Evolutionary conservation across 306 rosid genomes (phyloP).

Genomic region (Dryas alaskensis): DNA sequence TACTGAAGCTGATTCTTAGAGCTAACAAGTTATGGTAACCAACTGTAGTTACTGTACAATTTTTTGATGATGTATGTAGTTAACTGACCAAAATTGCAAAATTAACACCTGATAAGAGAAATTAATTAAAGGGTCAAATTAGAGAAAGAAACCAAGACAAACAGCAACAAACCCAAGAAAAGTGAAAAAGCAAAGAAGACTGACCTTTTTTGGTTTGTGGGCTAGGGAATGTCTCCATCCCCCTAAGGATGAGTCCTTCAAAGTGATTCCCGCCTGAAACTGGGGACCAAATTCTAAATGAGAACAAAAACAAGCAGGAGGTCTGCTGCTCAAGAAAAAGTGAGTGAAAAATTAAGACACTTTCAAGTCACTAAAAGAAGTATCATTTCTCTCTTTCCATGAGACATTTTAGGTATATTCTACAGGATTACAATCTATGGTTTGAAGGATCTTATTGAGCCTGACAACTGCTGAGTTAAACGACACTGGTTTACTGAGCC

Average conservation of each 20-base stretch:
- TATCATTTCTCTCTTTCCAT: constrained; percentile 26
- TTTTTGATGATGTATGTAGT: constrained; percentile 42
- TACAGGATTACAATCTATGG: constrained; percentile 27
- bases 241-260: constrained; percentile 48
- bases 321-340: constrained; percentile 31
- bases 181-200: constrained; percentile 42
- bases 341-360: constrained; percentile 34
- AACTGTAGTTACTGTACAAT: constrained; percentile 38
- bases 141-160: constrained; percentile 53
- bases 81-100: constrained; percentile 44
- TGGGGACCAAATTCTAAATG: constrained; percentile 69
- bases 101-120: constrained; percentile 55
- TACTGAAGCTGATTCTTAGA: constrained; percentile 37
- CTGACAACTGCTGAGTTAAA: constrained; percentile 10
- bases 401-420: constrained; percentile 32
- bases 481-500: background rate
- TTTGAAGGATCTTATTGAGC: constrained; percentile 27
- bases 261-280: constrained; percentile 59
- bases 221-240: constrained; percentile 77
- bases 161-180: constrained; percentile 65
- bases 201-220: constrained; percentile 88
- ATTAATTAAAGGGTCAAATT: constrained; percentile 38
- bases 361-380: constrained; percentile 32
- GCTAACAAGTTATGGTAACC: constrained; percentile 50
- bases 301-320: constrained; percentile 41